Base-by-base conservation (phyloP, 768 basidiomycete species). In the Leccinellum albellum region DNA sequence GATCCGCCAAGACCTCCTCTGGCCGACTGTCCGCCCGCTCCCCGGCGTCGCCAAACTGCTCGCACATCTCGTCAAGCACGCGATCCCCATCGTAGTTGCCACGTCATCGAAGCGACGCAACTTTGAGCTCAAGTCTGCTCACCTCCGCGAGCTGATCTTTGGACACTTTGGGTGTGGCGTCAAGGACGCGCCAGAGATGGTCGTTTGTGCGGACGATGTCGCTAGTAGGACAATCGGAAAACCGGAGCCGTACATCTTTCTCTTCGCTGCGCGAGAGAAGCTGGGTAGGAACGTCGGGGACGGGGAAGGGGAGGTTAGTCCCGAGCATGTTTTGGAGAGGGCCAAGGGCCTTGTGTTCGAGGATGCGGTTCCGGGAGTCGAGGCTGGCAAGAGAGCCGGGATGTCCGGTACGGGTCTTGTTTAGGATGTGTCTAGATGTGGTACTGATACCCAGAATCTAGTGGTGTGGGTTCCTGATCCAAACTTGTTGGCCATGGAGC, bases 381-480 rank as follows among this genome's bases (percentile, higher is more conserved):
- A 87, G 61, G 90, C 91, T 7, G 92, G 86, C 4, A 89, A 88
- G 66, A 78, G 88, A 55, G 91, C 91, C 3, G 91, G 89, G 12
- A 94, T 94, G 92, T 80, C 85, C 55, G 91, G 92, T 92, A 54
- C 35, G 80, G n/a, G 64, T 2, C 21, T 46, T 15, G 14, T 57
- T 44, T 29, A n/a, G 23, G 1, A 28, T 33, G 20, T 15, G 24
- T 32, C 61, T 17, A 42, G 32, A 44, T 50, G 42, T 37, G n/a
- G 31, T 42, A 32, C 56, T 59, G n/a, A 40, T 48, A 57, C 44
- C 4, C 47, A 14, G 29, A 15, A 42, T 45, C 57, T 62, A 92
- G 91, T 92, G 31, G 77, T 91, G 3, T 95, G 92, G 92, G 82
- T 94, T 15, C 92, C 93, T 2, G 92, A 94, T 64, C 64, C 78